phyloP scores from a whole-genome alignment of 345 rosid genomes.

The Abelmoschus esculentus region DNA sequence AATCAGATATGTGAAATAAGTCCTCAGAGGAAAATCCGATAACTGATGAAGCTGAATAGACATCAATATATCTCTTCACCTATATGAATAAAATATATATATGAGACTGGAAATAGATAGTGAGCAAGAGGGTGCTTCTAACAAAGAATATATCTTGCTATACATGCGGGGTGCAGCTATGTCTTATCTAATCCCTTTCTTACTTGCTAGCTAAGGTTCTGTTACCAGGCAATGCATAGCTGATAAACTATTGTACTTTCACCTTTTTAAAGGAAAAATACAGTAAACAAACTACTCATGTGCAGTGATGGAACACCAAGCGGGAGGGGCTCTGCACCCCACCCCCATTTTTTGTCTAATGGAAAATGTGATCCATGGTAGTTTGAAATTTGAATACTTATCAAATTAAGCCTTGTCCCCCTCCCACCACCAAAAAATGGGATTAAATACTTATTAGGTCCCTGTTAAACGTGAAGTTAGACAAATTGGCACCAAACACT shows the following conservation, averaged over 20 bases:
- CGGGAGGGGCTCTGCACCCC: too few relatives aligned
- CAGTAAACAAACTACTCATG: neutral
- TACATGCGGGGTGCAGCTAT: neutral
- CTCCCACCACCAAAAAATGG: too few relatives aligned
- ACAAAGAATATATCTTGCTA: neutral
- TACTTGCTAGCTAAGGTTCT: neutral
- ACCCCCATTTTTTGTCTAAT: too few relatives aligned
- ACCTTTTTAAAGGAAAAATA: neutral
- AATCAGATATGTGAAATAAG: conserved; percentile 41
- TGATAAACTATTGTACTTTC: neutral
- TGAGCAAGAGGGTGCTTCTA: conserved; percentile 6
- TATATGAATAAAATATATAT: conserved; percentile 19
- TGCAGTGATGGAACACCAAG: too few relatives aligned
- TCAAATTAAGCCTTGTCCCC: too few relatives aligned
- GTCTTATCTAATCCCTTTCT: too few relatives aligned
- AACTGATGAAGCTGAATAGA: conserved; percentile 78
- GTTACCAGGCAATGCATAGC: neutral
- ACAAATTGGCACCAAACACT: too few relatives aligned
- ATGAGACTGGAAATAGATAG: conserved; percentile 7
- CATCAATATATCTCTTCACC: conserved; percentile 90
- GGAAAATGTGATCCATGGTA: too few relatives aligned
- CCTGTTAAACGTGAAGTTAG: too few relatives aligned
- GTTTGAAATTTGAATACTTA: too few relatives aligned
- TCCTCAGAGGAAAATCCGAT: conserved; percentile 94
- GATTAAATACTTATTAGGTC: too few relatives aligned